These are phyloP conservation scores for Ilyonectria destructans DNA, from an alignment of 2,329 filamentous ascomycete species.

Conservation along the genomic window DNA sequence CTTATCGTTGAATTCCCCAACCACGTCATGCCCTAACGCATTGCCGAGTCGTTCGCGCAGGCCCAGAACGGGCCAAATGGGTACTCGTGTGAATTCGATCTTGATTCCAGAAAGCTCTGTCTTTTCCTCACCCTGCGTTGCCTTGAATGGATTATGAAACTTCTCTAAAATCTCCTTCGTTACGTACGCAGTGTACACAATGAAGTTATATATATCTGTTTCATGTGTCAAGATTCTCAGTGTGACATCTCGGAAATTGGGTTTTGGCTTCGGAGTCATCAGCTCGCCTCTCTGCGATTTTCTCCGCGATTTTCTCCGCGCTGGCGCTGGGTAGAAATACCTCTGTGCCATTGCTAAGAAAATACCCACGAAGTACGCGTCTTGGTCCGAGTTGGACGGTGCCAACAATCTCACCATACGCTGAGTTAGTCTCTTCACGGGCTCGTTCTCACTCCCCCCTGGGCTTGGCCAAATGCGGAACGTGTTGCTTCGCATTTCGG, in stretches of 20 bases:
- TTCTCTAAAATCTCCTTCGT: constrained; percentile 65
- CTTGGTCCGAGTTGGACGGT: constrained; percentile 66
- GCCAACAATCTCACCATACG: constrained; percentile 64
- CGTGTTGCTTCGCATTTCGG: constrained; percentile 62
- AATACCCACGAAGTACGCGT: constrained; percentile 67
- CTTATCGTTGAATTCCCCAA: constrained; percentile 59
- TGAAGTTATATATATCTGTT: constrained; percentile 64
- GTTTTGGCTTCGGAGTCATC: constrained; percentile 44
- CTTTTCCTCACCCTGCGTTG: constrained; percentile 49
- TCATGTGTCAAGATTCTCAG: constrained; percentile 69
- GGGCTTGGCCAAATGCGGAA: constrained; percentile 64
- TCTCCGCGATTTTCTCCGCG: constrained; percentile 49
- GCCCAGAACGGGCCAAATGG: constrained; percentile 70
- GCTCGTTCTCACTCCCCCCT: constrained; percentile 59
- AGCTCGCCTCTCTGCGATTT: constrained; percentile 37
- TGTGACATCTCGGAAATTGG: constrained; percentile 64
- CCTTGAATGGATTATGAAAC: constrained; percentile 65
- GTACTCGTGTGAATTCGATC: constrained; percentile 66
- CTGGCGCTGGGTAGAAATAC: constrained; percentile 62
- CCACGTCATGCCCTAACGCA: constrained; percentile 67
- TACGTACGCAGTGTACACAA: constrained; percentile 68
- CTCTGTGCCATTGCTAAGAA: constrained; percentile 73
- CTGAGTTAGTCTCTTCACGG: constrained; percentile 65
- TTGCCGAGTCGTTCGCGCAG: constrained; percentile 70
- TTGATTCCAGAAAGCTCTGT: constrained; percentile 56